Base-by-base conservation (phyloP, 2,329 filamentous ascomycete species). In the Microascus cirrosus region DNA sequence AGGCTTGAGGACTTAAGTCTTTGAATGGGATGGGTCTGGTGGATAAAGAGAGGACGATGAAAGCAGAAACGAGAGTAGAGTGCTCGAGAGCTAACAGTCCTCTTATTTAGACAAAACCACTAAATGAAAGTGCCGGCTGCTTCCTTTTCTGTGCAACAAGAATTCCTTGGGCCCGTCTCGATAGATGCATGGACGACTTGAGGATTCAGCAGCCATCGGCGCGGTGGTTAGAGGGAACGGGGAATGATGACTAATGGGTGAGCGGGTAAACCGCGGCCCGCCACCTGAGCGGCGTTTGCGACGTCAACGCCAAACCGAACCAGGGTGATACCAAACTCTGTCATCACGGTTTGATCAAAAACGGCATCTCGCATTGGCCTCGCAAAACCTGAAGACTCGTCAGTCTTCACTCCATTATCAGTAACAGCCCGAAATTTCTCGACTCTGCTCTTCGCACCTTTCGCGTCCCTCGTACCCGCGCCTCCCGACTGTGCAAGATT, bases 401-500 rank as follows among this genome's bases (percentile, higher is more conserved):
- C 12, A 50, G 45, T 50, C 45, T 50, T 50, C 45, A 11, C n/a
- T 20, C n/a, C 45, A 22, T 12, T 8, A 50, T 22, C 45, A 22
- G 18, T 20, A 22, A 50, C 12, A 22, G 22, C 12, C 45, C 6
- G 3, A 22, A 8, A 2, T 24, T 20, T n/a, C n/a, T 50, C 45
- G 45, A 11, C 20, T 20, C 45, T 50, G n/a, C 1, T 8, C 15
- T n/a, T 51, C 36, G 22, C 25, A 6, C 36, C 18, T 56, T 24
- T 35, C 42, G 12, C 24, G 15, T 11, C 6, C 20, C 36, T 28
- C 28, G 4, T n/a, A 20, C 18, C 34, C 42, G 34, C 22, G 28
- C 34, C 42, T 18, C 18, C 50, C 48, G 45, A 53, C 55, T 53
- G 55, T 57, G 55, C 55, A 57, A 57, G 45, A 32, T 48, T 48